Conservation (phyloP, 495 filamentous ascomycete species). For the Xylaria scruposa region DNA sequence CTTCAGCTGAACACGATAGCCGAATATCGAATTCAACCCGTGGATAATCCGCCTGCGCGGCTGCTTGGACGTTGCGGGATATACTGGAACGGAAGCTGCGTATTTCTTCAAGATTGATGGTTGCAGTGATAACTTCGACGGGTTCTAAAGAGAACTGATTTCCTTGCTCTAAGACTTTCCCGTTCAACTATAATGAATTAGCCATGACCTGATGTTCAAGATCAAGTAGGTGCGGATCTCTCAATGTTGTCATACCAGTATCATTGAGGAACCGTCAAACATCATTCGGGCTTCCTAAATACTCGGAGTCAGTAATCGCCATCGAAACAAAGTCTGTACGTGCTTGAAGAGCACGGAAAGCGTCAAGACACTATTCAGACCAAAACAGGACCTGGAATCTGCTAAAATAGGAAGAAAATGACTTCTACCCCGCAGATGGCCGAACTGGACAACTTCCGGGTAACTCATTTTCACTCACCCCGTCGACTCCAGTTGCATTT, state of each 20-base stretch:
- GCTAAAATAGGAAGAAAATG: neutral
- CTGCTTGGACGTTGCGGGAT: conserved; percentile 63
- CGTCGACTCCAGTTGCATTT: conserved; percentile 14
- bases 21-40: conserved; percentile 4
- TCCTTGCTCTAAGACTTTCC: conserved; percentile 70
- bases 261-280: conserved; percentile 71
- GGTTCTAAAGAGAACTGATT: conserved; percentile 76
- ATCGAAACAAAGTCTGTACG: neutral
- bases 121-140: conserved; percentile 80
- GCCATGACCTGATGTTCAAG: neutral
- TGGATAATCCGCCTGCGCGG: conserved; percentile 20
- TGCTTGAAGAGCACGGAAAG: neutral
- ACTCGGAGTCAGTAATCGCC: neutral
- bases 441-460: neutral
- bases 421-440: neutral
- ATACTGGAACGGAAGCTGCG: conserved; percentile 57
- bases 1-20: conserved; percentile 17
- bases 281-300: conserved; percentile 31
- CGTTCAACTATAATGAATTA: conserved; percentile 53
- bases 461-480: neutral
- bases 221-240: neutral
- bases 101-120: conserved; percentile 78
- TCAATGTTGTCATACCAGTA: conserved; percentile 52
- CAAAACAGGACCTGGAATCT: neutral
- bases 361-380: neutral